Evolutionary conservation across 345 rosid species (phyloP).

Genomic region (Gossypium raimondii): DNA sequence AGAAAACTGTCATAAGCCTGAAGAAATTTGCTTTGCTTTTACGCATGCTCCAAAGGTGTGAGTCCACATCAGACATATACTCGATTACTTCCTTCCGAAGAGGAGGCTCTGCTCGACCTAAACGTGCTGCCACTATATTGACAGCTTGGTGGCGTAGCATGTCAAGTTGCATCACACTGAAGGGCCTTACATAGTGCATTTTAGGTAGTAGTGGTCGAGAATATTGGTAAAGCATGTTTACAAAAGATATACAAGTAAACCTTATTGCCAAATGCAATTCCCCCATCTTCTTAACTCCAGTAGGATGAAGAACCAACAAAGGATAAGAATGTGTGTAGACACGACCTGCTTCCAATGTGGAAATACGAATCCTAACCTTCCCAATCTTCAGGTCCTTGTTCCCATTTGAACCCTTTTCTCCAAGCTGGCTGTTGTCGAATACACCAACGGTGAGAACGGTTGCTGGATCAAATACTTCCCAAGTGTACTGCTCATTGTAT

Average conservation of each 20-base stretch:
- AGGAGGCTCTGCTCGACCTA: slow-evolving; percentile 93
- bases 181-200: slow-evolving; percentile 89
- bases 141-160: slow-evolving; percentile 86
- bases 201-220: slow-evolving; percentile 80
- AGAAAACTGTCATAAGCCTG: slow-evolving; percentile 73
- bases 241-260: slow-evolving; percentile 72
- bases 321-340: slow-evolving; percentile 94
- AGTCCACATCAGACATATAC: slow-evolving; percentile 90
- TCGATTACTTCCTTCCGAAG: slow-evolving; percentile 87
- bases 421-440: slow-evolving; percentile 85
- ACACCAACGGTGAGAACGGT: slow-evolving; percentile 91
- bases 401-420: slow-evolving; percentile 48
- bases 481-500: slow-evolving; percentile 92
- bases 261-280: slow-evolving; percentile 88
- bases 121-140: slow-evolving; percentile 65
- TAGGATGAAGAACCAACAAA: slow-evolving; percentile 74
- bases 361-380: slow-evolving; percentile 86
- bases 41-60: slow-evolving; percentile 97
- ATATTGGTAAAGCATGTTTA: slow-evolving; percentile 84
- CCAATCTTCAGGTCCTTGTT: slow-evolving; percentile 76
- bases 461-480: slow-evolving; percentile 96
- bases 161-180: slow-evolving; percentile 82
- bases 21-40: slow-evolving; percentile 95
- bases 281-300: slow-evolving; percentile 96
- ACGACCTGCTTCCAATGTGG: slow-evolving; percentile 84